These are phyloP conservation scores for Durio zibethinus DNA, from an alignment of 345 rosid species.

Conservation along the genomic window DNA sequence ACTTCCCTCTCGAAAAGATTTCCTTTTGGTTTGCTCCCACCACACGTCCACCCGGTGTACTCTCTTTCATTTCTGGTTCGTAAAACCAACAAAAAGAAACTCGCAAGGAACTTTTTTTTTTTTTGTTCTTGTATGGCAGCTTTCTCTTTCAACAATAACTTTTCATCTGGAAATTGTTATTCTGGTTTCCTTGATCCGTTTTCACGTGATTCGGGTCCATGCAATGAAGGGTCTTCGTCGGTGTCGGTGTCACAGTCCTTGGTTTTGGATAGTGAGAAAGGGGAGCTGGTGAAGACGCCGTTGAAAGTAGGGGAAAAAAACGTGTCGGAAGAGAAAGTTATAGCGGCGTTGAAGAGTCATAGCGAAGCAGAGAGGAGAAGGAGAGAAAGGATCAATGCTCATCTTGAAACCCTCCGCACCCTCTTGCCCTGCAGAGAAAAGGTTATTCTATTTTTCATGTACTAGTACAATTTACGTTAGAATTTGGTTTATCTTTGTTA, in stretches of 20 bases:
- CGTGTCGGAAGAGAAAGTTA: constrained; percentile 44
- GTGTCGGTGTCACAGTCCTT: constrained; percentile 39
- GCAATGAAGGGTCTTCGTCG: constrained; percentile 32
- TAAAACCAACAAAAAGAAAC: constrained; percentile 8
- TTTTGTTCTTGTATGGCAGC: constrained; percentile 31
- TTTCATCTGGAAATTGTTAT: constrained; percentile 31
- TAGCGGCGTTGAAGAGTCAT: constrained; percentile 61
- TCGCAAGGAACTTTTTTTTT: not conserved
- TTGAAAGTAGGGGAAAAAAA: constrained; percentile 43
- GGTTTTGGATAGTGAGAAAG: constrained; percentile 49
- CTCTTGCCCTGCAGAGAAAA: constrained; percentile 54
- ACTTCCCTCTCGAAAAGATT: constrained; percentile 52
- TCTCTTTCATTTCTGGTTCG: constrained; percentile 24
- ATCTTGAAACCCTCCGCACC: constrained; percentile 57
- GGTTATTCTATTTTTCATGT: constrained; percentile 31
- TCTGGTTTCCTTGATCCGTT: constrained; percentile 27
- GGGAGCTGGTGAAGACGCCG: constrained; percentile 59
- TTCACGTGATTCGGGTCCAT: constrained; percentile 23
- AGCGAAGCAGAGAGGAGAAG: constrained; percentile 78
- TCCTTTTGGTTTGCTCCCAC: constrained; percentile 78
- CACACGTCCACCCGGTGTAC: constrained; percentile 61
- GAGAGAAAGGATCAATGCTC: constrained; percentile 73
- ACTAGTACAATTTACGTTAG: not conserved
- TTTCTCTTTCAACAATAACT: constrained; percentile 28
- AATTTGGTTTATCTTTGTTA: not conserved